Evolutionary conservation across 306 rosid species (phyloP).

Genomic region (Macrotyloma uniflorum): DNA sequence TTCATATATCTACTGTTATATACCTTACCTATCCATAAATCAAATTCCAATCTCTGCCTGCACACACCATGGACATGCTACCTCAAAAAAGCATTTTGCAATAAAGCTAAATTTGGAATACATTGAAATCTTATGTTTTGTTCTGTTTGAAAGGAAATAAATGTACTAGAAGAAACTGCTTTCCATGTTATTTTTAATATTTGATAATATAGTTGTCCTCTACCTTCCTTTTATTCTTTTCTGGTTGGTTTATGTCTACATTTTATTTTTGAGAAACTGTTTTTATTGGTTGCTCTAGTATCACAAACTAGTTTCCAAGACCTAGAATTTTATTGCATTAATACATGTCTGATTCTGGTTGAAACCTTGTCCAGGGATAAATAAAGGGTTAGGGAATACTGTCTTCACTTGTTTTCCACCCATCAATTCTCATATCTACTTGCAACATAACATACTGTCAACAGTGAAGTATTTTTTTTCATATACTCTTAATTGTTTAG

Average conservation of each 20-base stretch:
- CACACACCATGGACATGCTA: not conserved
- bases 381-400: not conserved
- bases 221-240: not conserved
- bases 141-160: conserved; percentile 14
- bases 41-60: not conserved
- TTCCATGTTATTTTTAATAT: conserved; percentile 9
- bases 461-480: not conserved
- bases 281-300: not conserved
- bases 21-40: not conserved
- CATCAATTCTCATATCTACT: not conserved
- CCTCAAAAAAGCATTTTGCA: not conserved
- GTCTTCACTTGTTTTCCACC: not conserved
- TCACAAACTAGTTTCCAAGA: not conserved
- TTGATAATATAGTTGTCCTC: not conserved
- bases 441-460: not conserved
- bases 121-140: conserved; percentile 1
- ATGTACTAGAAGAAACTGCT: conserved; percentile 1
- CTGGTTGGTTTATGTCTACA: not conserved
- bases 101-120: not conserved
- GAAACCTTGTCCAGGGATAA: not conserved
- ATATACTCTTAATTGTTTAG: not conserved
- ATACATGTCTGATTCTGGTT: not conserved
- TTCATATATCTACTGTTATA: not conserved
- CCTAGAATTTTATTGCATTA: not conserved
- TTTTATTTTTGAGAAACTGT: not conserved